phyloP scores from a whole-genome alignment of 2,329 filamentous ascomycete species.

The Elsinoe fawcettii region DNA sequence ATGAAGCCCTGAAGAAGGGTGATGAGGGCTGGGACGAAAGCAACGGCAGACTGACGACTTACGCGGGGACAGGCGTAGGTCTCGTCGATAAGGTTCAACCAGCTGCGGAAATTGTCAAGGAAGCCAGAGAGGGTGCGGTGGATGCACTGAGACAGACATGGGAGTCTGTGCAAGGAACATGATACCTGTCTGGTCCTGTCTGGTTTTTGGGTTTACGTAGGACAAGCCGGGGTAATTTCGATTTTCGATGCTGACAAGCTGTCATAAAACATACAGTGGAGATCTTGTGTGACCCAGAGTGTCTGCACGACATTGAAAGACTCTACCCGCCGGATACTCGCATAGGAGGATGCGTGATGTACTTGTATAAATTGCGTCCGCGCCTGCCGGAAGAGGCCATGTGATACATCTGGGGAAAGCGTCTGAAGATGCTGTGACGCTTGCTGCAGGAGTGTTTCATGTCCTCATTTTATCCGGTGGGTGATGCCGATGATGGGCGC shows the following conservation, averaged over 20 bases:
- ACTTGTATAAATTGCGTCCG: neutral
- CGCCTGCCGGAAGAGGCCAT: neutral
- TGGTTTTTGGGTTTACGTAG: neutral
- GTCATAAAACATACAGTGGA: neutral
- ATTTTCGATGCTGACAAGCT: neutral
- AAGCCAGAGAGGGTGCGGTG: constrained; percentile 34
- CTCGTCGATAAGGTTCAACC: constrained; percentile 44
- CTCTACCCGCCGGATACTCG: neutral
- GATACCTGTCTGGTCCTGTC: neutral
- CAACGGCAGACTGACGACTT: constrained; percentile 50
- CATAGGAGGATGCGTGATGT: neutral
- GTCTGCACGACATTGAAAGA: neutral
- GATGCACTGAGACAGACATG: constrained; percentile 24
- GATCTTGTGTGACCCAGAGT: neutral
- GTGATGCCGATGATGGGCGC: neutral
- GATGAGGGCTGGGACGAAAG: constrained; percentile 44
- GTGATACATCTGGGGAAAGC: neutral
- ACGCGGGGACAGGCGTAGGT: constrained; percentile 55
- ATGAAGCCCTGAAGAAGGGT: constrained; percentile 41
- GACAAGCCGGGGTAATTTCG: neutral
- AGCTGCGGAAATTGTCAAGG: constrained; percentile 47
- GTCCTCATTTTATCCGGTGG: neutral
- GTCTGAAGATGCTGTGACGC: neutral
- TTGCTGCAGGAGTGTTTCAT: constrained; percentile 9
- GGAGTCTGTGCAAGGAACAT: constrained; percentile 4